Conservation (phyloP, 768 basidiomycete genomes). For the Amanita exitialis region DNA sequence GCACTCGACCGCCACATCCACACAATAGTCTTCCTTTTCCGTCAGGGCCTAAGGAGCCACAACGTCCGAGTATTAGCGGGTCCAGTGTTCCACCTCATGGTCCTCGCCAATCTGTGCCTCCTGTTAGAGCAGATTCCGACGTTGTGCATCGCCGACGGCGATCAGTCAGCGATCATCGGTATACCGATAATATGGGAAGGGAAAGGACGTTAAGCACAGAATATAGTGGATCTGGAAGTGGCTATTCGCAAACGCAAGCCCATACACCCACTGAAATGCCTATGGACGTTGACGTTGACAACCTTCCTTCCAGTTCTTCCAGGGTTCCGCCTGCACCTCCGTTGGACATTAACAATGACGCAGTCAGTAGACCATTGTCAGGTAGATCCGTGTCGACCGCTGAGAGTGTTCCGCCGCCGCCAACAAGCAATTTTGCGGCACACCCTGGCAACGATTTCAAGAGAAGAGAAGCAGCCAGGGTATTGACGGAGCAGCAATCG, state of each 20-base stretch:
- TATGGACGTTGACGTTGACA: conserved; percentile 19
- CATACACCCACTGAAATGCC: conserved; percentile 12
- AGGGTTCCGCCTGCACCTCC: conserved; percentile 9
- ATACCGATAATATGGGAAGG: background rate
- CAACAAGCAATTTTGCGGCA: background rate
- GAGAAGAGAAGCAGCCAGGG: background rate
- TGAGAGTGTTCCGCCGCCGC: background rate
- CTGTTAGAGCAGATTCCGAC: conserved; percentile 2
- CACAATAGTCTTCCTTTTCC: conserved; percentile 2
- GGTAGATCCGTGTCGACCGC: background rate
- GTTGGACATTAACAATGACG: background rate
- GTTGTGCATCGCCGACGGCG: background rate
- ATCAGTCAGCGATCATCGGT: background rate
- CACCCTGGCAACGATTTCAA: background rate
- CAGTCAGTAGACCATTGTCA: background rate
- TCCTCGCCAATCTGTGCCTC: conserved; percentile 5
- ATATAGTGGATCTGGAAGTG: conserved; percentile 8
- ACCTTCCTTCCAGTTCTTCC: conserved; percentile 12
- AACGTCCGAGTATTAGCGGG: conserved; percentile 1
- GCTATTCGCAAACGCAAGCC: conserved; percentile 6
- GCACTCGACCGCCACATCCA: background rate
- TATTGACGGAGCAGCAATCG: background rate
- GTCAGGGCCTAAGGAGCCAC: conserved; percentile 10
- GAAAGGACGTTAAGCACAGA: background rate
- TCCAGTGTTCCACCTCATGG: background rate